Conservation (phyloP, 2,329 filamentous ascomycete species). For the Verticillium albo-atrum region DNA sequence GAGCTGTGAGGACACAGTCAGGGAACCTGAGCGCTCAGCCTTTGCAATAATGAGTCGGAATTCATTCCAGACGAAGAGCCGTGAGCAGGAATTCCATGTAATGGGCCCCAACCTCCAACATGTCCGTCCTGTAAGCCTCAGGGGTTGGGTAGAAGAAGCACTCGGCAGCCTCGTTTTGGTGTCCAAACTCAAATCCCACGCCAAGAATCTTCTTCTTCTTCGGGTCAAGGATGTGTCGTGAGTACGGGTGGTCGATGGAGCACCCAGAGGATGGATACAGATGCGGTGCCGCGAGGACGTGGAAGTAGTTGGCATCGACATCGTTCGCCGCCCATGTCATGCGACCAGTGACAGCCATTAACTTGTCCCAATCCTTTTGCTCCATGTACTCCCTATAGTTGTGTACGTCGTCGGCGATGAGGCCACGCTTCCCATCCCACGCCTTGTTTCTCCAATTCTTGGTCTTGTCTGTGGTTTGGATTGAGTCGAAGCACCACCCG, state of each 20-base stretch:
- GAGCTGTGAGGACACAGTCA: not conserved
- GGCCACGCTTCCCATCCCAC: constrained; percentile 39
- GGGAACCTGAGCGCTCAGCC: not conserved
- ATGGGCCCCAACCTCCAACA: not conserved
- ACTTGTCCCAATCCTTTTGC: not conserved
- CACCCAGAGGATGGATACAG: not conserved
- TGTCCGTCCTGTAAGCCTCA: not conserved
- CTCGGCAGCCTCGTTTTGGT: not conserved
- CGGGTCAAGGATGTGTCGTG: not conserved
- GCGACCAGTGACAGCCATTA: not conserved
- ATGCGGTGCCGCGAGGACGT: not conserved
- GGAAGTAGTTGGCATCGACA: not conserved
- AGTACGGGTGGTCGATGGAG: not conserved
- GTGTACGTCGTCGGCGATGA: constrained; percentile 24
- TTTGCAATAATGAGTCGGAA: not conserved
- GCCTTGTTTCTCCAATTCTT: constrained; percentile 43
- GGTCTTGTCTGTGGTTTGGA: constrained; percentile 30
- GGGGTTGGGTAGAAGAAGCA: not conserved
- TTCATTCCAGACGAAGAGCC: not conserved
- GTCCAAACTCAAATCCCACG: not conserved
- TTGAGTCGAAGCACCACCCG: constrained; percentile 44
- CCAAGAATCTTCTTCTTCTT: constrained; percentile 1
- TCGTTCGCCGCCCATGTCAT: not conserved
- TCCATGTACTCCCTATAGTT: constrained; percentile 32
- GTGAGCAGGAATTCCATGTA: not conserved